phyloP scores from a whole-genome alignment of 129 eudicot species.

The Flaveria robusta region DNA sequence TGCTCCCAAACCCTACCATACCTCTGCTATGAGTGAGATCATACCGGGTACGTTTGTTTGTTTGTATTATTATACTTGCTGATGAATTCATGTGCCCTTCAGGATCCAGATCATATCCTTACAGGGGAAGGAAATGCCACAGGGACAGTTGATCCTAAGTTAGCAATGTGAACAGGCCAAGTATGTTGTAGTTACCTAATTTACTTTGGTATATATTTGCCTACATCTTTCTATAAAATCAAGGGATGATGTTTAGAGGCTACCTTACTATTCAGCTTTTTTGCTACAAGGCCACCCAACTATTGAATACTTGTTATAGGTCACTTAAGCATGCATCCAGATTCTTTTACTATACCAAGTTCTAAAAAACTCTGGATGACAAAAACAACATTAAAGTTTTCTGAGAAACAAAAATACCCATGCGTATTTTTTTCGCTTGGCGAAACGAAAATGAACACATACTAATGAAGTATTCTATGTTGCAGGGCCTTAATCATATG shows the following conservation, averaged over 20 bases:
- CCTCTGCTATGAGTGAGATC: too few species aligned
- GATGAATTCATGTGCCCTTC: constrained; percentile 20
- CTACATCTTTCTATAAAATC: background rate
- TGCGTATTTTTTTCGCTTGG: too few species aligned
- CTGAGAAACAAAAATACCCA: too few species aligned
- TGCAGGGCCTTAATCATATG: constrained; percentile 21
- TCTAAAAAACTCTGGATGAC: background rate
- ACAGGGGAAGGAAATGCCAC: constrained; percentile 89
- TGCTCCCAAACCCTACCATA: too few species aligned
- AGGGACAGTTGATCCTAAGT: constrained; percentile 78
- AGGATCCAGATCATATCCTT: constrained; percentile 81
- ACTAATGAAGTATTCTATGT: background rate
- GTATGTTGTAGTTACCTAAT: constrained; percentile 26
- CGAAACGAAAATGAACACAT: background rate
- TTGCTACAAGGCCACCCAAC: background rate
- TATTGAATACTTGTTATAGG: background rate
- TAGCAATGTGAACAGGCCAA: constrained; percentile 50
- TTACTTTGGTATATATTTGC: background rate
- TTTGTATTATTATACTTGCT: background rate
- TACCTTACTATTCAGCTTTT: background rate
- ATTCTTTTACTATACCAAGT: background rate
- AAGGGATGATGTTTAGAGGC: background rate
- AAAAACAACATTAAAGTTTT: background rate
- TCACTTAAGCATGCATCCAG: background rate
- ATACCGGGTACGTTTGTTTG: too few species aligned